These are phyloP conservation scores for Ceratocystis destructans DNA, from an alignment of 2,329 filamentous ascomycete species.

Conservation along the genomic window DNA sequence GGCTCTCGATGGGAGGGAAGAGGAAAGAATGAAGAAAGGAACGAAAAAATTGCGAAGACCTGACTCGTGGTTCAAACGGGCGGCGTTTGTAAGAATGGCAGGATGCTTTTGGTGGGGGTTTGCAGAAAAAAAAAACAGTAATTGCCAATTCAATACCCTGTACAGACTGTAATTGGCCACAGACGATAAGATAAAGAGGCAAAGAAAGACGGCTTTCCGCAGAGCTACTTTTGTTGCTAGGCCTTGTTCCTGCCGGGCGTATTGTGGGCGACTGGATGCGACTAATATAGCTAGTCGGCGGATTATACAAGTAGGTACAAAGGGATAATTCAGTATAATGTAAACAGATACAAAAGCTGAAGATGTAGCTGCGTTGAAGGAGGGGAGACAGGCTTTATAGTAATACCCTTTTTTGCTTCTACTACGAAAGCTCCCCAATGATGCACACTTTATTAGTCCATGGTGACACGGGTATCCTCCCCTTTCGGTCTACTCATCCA, in stretches of 20 bases:
- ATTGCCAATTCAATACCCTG: conserved; percentile 4
- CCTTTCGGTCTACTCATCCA: neutral
- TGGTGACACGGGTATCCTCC: conserved; percentile 2
- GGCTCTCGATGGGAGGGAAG: neutral
- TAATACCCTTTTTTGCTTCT: neutral
- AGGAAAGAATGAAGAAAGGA: conserved; percentile 5
- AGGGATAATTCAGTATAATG: neutral
- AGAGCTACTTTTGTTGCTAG: neutral
- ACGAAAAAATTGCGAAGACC: neutral
- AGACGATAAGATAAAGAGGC: conserved; percentile 16
- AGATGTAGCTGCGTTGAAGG: too few relatives aligned
- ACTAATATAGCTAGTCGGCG: neutral
- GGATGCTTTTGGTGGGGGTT: conserved; percentile 12
- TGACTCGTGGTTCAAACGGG: conserved; percentile 7
- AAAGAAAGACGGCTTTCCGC: neutral
- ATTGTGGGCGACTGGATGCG: neutral
- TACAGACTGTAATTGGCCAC: conserved; percentile 12
- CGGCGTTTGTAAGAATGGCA: conserved; percentile 9
- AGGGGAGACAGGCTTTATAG: too few relatives aligned
- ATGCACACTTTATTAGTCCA: neutral
- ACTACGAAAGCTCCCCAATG: neutral
- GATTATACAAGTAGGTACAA: neutral
- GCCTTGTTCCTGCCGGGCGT: conserved; percentile 4
- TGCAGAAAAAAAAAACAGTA: conserved; percentile 8
- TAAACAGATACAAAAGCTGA: too few relatives aligned